A percentile compares a stretch with the other conserved stretches of the same genome.
These are phyloP conservation scores for Podaxis sp. DNA, from an alignment of 768 basidiomycete genomes.

Conservation along the genomic window DNA sequence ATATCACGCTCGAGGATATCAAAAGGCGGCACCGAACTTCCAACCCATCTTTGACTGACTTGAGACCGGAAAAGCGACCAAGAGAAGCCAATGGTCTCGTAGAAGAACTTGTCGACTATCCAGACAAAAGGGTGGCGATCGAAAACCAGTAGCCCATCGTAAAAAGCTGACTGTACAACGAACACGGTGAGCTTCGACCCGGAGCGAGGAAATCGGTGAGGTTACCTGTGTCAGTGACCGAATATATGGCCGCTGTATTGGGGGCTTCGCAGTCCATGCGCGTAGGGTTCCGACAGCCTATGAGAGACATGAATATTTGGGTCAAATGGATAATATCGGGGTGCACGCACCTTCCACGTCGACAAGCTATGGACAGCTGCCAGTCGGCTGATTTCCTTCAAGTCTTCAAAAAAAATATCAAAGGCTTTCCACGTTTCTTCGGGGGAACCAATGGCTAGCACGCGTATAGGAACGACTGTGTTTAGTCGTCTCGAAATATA, in stretches of 20 bases:
- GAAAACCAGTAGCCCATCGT: constrained; percentile 51
- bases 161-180: constrained; percentile 46
- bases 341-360: constrained; percentile 57
- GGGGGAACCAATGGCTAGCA: constrained; percentile 45
- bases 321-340: background rate
- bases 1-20: constrained; percentile 34
- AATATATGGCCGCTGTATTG: constrained; percentile 47
- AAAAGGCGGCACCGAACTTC: constrained; percentile 31
- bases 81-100: constrained; percentile 54
- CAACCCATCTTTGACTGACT: constrained; percentile 30
- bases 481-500: constrained; percentile 61
- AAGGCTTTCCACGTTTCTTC: constrained; percentile 50
- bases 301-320: background rate
- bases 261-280: constrained; percentile 38
- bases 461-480: constrained; percentile 65
- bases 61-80: constrained; percentile 36
- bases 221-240: constrained; percentile 63
- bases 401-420: constrained; percentile 45
- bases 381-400: constrained; percentile 48
- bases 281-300: constrained; percentile 48
- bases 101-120: constrained; percentile 60
- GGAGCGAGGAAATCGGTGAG: background rate
- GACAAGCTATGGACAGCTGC: constrained; percentile 38
- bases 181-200: constrained; percentile 5
- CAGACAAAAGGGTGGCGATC: constrained; percentile 46